Evolutionary conservation across 306 rosid species (phyloP).

Genomic region (Benincasa hispida): DNA sequence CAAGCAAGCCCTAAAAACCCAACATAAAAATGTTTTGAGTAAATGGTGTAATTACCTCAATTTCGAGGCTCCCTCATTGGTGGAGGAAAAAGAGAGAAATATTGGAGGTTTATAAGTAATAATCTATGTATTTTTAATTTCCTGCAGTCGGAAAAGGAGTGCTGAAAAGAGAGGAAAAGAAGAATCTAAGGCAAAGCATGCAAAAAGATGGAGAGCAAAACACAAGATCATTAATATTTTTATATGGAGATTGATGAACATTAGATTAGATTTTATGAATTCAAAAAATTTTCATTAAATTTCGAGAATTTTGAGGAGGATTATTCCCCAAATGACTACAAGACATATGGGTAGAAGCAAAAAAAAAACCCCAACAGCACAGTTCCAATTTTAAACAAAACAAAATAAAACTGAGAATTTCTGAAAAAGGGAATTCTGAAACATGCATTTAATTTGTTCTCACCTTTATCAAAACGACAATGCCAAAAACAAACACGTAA

Average conservation of each 20-base stretch:
- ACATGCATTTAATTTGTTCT: neutral
- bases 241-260: neutral
- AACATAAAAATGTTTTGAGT: no score
- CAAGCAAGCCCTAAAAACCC: no score
- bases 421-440: conserved; percentile 3
- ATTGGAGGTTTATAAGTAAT: no score
- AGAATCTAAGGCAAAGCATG: no score
- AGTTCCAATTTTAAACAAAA: neutral
- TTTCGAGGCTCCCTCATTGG: no score
- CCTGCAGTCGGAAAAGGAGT: no score
- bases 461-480: neutral
- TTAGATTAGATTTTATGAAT: neutral
- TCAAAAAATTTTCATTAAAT: no score
- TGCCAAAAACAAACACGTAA: neutral
- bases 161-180: no score
- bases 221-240: neutral
- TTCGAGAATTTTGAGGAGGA: conserved; percentile 3
- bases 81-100: no score
- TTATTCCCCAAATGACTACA: conserved; percentile 1
- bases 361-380: neutral
- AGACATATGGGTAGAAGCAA: neutral
- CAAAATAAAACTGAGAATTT: neutral
- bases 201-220: neutral
- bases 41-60: no score
- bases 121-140: no score